These are phyloP conservation scores for Panaeolus papilionaceus DNA, from an alignment of 768 basidiomycete genomes.

Conservation along the genomic window DNA sequence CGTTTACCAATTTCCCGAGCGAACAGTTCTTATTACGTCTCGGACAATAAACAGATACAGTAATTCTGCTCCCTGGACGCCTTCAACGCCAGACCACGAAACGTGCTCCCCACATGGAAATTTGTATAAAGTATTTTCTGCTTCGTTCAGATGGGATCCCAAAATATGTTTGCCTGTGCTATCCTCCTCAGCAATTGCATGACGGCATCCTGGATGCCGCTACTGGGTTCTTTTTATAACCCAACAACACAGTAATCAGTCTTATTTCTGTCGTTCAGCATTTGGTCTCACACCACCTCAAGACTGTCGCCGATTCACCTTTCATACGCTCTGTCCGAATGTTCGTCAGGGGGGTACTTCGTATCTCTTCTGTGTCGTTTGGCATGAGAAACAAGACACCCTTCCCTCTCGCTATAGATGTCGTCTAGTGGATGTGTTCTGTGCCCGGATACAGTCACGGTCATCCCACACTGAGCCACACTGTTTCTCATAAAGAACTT, in stretches of 20 bases:
- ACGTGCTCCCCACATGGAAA: slow-evolving; percentile 10
- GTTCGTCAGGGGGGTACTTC: neutral
- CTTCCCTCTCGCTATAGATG: slow-evolving; percentile 3
- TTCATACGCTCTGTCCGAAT: neutral
- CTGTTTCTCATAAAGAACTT: neutral
- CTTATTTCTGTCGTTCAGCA: neutral
- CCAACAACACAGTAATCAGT: neutral
- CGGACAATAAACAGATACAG: slow-evolving; percentile 27
- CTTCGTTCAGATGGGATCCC: neutral
- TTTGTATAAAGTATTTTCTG: neutral
- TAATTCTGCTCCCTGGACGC: slow-evolving; percentile 14
- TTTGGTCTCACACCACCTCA: neutral
- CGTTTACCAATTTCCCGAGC: slow-evolving; percentile 43
- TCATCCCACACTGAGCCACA: neutral
- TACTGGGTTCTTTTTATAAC: neutral
- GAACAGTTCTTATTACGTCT: slow-evolving; percentile 33
- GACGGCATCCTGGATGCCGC: neutral
- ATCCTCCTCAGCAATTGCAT: neutral
- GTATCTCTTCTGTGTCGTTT: neutral
- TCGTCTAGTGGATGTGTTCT: neutral
- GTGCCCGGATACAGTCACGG: neutral
- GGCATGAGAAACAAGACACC: slow-evolving; percentile 2
- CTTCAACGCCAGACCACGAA: neutral
- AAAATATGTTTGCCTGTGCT: neutral
- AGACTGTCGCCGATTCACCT: neutral